Percentiles rank a stretch among this genome's conserved stretches.
Evolutionary conservation across 345 rosid species (phyloP).

Genomic region (Citrus maxima): DNA sequence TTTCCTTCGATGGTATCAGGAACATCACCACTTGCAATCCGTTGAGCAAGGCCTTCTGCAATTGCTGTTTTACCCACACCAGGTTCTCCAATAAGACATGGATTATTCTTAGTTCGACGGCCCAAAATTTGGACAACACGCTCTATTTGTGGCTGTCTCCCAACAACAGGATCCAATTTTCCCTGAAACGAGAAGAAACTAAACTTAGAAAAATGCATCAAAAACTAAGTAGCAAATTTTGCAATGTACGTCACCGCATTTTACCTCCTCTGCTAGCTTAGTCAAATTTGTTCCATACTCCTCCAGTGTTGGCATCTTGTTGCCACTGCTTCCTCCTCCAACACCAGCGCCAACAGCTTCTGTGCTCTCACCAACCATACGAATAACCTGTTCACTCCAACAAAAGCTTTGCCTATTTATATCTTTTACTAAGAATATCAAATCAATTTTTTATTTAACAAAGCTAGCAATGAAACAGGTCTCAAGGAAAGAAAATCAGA

Average conservation of each 20-base stretch:
- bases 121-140: constrained; percentile 96
- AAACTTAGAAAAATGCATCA: not conserved
- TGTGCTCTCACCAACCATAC: constrained; percentile 96
- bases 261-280: constrained; percentile 95
- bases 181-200: constrained; percentile 49
- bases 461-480: not conserved
- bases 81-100: constrained; percentile 99
- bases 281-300: constrained; percentile 98
- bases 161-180: constrained; percentile 97
- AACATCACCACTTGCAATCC: constrained; percentile 90
- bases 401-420: not conserved
- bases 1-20: constrained; percentile 97
- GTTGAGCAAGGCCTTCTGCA: constrained; percentile 98
- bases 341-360: constrained; percentile 77
- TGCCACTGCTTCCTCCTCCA: constrained; percentile 74
- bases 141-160: constrained; percentile 95
- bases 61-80: constrained; percentile 99
- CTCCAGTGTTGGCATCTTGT: constrained; percentile 97
- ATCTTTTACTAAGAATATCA: not conserved
- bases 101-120: constrained; percentile 94
- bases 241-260: not conserved
- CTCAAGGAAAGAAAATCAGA: not conserved
- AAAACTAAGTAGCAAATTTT: not conserved
- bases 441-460: not conserved
- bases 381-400: constrained; percentile 64